phyloP scores from a whole-genome alignment of 805 yeast species.

The Candida railenensis region DNA sequence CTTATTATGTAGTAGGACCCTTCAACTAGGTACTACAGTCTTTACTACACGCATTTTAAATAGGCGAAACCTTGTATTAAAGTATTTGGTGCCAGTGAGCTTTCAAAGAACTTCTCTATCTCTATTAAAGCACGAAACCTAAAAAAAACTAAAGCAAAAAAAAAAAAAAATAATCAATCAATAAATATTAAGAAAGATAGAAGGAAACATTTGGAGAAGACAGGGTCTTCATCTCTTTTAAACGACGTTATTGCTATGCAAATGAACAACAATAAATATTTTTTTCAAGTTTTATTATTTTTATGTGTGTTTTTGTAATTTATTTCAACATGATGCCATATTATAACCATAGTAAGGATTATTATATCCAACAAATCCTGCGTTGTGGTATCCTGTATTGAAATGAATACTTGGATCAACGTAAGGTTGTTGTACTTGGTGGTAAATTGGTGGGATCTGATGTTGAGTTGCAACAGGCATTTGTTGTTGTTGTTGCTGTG shows the following conservation, averaged over 20 bases:
- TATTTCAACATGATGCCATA: slow-evolving; percentile 23
- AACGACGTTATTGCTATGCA: background rate
- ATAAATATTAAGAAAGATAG: background rate
- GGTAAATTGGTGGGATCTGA: background rate
- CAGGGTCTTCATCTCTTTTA: background rate
- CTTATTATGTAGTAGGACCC: no score
- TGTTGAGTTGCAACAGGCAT: background rate
- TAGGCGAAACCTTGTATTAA: background rate
- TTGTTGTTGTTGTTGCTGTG: slow-evolving; percentile 6
- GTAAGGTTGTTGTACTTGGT: slow-evolving; percentile 1
- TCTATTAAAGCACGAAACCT: background rate
- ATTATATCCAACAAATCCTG: slow-evolving; percentile 30
- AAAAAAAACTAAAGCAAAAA: background rate
- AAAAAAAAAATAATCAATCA: background rate
- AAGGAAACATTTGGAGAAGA: background rate
- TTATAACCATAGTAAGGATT: slow-evolving; percentile 38
- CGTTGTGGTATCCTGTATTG: slow-evolving; percentile 4
- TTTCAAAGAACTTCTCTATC: background rate
- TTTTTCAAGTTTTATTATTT: no score
- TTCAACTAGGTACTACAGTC: no score
- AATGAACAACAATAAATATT: background rate
- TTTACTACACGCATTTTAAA: background rate
- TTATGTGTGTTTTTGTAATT: background rate
- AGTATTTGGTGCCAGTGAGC: background rate
- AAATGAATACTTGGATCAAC: background rate